Conservation (phyloP, 495 filamentous ascomycete species). For the Chaetomidium leptoderma region DNA sequence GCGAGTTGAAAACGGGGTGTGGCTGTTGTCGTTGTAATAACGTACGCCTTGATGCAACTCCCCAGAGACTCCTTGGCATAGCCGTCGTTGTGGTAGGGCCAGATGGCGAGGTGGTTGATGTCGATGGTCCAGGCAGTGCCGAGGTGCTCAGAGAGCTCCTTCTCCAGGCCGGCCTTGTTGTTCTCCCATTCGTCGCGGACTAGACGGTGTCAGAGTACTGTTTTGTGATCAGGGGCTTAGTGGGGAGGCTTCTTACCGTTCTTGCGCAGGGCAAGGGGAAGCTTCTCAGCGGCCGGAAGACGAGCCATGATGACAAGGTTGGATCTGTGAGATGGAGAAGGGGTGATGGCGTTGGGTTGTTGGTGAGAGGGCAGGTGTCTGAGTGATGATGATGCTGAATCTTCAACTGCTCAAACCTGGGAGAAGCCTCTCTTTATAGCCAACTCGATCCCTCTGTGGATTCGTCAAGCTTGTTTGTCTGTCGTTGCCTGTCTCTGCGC, state of each 20-base stretch:
- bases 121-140: conserved; percentile 48
- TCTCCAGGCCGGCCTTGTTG: conserved; percentile 42
- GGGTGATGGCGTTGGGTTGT: neutral
- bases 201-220: conserved; percentile 20
- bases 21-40: neutral
- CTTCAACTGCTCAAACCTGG: neutral
- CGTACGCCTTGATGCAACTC: conserved; percentile 42
- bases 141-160: conserved; percentile 40
- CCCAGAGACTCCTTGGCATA: conserved; percentile 47
- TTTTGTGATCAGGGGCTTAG: neutral
- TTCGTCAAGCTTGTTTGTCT: neutral
- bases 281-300: conserved; percentile 45
- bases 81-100: conserved; percentile 45
- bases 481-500: neutral
- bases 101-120: conserved; percentile 44
- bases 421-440: conserved; percentile 2
- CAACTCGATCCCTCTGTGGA: neutral
- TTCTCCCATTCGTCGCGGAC: conserved; percentile 52
- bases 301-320: conserved; percentile 31
- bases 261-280: conserved; percentile 51
- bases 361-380: neutral
- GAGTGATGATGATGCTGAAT: conserved; percentile 1
- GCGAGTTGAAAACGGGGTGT: neutral
- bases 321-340: neutral
- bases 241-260: conserved; percentile 38